A percentile compares a stretch with the other conserved stretches of the same genome.
Evolutionary conservation across 176 grass and related monocot species (phyloP).

Genomic region (Phragmites australis): DNA sequence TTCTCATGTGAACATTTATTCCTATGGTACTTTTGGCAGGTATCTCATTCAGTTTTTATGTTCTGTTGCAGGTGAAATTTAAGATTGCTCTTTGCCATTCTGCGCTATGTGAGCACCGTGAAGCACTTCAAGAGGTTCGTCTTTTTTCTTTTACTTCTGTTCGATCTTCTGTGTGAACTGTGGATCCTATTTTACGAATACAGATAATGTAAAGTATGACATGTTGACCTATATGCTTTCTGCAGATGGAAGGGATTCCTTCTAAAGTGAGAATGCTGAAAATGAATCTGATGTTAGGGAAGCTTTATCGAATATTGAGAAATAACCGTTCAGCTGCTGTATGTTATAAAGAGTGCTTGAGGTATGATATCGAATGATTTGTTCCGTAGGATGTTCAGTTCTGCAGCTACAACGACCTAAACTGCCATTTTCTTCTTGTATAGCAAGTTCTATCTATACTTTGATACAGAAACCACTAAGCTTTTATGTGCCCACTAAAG

Average conservation of each 20-base stretch:
- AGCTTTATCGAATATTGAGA: conserved; percentile 81
- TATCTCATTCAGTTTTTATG: conserved; percentile 32
- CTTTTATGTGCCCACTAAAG: background rate
- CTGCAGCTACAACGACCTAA: background rate
- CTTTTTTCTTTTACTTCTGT: conserved; percentile 11
- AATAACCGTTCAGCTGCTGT: conserved; percentile 69
- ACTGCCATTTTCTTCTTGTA: background rate
- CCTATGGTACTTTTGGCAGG: background rate
- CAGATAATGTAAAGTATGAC: background rate
- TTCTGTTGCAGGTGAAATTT: conserved; percentile 78
- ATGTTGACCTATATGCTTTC: conserved; percentile 30
- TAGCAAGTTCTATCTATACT: background rate
- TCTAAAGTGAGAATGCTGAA: conserved; percentile 78
- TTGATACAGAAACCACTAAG: background rate
- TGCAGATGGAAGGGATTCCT: conserved; percentile 96
- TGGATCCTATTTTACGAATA: background rate
- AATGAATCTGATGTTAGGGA: conserved; percentile 95
- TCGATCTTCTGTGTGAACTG: conserved; percentile 8
- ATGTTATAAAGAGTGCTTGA: conserved; percentile 98
- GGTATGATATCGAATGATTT: conserved; percentile 50
- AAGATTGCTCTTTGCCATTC: conserved; percentile 91
- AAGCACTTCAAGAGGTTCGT: conserved; percentile 84
- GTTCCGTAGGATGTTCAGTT: background rate
- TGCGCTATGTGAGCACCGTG: conserved; percentile 73
- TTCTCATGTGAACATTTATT: conserved; percentile 1